phyloP scores from a whole-genome alignment of 192 early-diverging fungal genomes.

The Coemansia sp. region DNA sequence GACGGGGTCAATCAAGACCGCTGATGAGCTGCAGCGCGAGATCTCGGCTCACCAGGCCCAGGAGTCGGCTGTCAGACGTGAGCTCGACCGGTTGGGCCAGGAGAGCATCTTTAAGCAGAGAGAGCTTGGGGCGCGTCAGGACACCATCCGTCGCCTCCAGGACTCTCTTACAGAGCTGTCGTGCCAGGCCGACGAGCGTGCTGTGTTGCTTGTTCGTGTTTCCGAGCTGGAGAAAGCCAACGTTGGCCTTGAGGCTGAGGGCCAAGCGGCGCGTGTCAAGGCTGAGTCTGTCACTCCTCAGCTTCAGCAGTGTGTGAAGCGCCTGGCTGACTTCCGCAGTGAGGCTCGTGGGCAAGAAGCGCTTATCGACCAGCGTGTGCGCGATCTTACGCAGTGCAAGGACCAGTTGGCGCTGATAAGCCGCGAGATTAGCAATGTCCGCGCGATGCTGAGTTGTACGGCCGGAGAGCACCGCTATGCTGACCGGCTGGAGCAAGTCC shows the following conservation, averaged over 20 bases:
- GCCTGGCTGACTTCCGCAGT: constrained; percentile 32
- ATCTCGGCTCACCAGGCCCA: constrained; percentile 45
- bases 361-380: constrained; percentile 27
- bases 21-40: constrained; percentile 67
- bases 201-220: constrained; percentile 24
- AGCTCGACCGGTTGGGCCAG: constrained; percentile 56
- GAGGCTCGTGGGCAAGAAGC: constrained; percentile 23
- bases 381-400: constrained; percentile 28
- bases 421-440: constrained; percentile 32
- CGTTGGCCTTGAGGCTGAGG: constrained; percentile 6
- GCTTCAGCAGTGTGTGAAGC: constrained; percentile 19
- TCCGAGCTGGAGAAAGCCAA: constrained; percentile 20
- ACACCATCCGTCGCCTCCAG: constrained; percentile 28
- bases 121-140: constrained; percentile 53
- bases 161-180: constrained; percentile 27
- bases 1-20: constrained; percentile 64
- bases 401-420: constrained; percentile 41
- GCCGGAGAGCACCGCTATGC: constrained; percentile 21
- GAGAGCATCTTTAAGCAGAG: constrained; percentile 59
- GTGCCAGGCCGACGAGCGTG: constrained; percentile 32
- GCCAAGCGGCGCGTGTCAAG: constrained; percentile 11
- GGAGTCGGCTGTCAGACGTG: constrained; percentile 49
- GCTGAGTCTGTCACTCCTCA: constrained; percentile 30
- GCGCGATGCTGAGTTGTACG: constrained; percentile 19
- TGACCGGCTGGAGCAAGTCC: constrained; percentile 32